phyloP scores from a whole-genome alignment of 306 rosid species.

The Cucurbita argyrosperma region DNA sequence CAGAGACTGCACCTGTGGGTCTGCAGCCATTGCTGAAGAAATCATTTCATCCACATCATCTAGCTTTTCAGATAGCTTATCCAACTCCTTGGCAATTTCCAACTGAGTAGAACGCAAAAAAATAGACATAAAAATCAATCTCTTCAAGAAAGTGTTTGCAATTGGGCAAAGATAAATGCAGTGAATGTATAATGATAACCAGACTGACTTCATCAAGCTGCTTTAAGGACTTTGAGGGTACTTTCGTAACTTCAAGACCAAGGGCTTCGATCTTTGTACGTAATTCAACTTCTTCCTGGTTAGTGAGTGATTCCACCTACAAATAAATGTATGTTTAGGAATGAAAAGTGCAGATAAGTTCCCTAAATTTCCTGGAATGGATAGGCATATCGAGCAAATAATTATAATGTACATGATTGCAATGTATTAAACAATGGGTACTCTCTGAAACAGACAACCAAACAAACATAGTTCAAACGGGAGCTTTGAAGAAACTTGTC shows the following conservation, averaged over 20 bases:
- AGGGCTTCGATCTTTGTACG: slow-evolving; percentile 89
- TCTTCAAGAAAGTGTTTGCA: background rate
- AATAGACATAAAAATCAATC: background rate
- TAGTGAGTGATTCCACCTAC: slow-evolving; percentile 73
- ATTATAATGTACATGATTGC: too few species aligned
- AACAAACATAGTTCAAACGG: background rate
- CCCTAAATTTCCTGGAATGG: background rate
- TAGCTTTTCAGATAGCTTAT: slow-evolving; percentile 64
- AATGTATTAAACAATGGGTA: too few species aligned
- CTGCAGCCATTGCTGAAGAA: slow-evolving; percentile 70
- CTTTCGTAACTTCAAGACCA: slow-evolving; percentile 78
- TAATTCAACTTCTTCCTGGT: slow-evolving; percentile 86
- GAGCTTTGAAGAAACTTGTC: background rate
- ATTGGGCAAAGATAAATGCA: background rate
- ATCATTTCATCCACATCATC: slow-evolving; percentile 83
- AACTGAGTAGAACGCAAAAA: slow-evolving; percentile 21
- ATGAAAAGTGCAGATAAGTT: background rate
- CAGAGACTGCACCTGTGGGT: slow-evolving; percentile 72
- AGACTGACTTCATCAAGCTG: slow-evolving; percentile 55
- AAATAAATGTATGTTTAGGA: slow-evolving; percentile 9
- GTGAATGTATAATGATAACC: background rate
- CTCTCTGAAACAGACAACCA: too few species aligned
- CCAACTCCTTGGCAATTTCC: slow-evolving; percentile 81
- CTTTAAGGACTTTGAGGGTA: slow-evolving; percentile 52
- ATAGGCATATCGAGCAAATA: too few species aligned